phyloP scores from a whole-genome alignment of 768 basidiomycete genomes.

The Mycena rebaudengoi region DNA sequence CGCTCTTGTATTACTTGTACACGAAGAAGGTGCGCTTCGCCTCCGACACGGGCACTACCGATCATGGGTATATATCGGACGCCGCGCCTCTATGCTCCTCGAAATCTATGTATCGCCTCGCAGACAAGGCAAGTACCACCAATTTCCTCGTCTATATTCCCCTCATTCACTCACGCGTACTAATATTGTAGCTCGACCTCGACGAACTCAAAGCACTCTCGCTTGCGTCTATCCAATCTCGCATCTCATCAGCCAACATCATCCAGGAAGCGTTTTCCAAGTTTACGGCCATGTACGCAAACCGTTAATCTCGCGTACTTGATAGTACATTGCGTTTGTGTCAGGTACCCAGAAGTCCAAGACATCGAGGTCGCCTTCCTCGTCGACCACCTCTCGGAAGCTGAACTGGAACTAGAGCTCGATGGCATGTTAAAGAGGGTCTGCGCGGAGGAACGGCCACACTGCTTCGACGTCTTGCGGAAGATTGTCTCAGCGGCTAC shows the following conservation, averaged over 20 bases:
- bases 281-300: constrained; percentile 33
- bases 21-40: constrained; percentile 41
- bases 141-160: too few relatives aligned
- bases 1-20: constrained; percentile 49
- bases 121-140: constrained; percentile 40
- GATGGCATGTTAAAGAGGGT: too few relatives aligned
- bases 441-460: too few relatives aligned
- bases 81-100: constrained; percentile 41
- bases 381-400: too few relatives aligned
- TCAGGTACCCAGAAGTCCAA: too few relatives aligned
- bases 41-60: constrained; percentile 32
- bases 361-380: too few relatives aligned
- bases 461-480: too few relatives aligned
- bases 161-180: too few relatives aligned
- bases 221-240: constrained; percentile 19
- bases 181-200: not conserved
- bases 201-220: constrained; percentile 12
- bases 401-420: too few relatives aligned
- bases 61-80: not conserved
- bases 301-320: too few relatives aligned
- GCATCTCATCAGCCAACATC: constrained; percentile 30
- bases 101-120: constrained; percentile 54
- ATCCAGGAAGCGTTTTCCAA: constrained; percentile 31
- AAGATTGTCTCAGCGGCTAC: too few relatives aligned
- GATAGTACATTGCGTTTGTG: too few relatives aligned